Evolutionary conservation across 108 stramenopile genomes (phyloP).

Genomic region (Aurantiochytrium sp.): DNA sequence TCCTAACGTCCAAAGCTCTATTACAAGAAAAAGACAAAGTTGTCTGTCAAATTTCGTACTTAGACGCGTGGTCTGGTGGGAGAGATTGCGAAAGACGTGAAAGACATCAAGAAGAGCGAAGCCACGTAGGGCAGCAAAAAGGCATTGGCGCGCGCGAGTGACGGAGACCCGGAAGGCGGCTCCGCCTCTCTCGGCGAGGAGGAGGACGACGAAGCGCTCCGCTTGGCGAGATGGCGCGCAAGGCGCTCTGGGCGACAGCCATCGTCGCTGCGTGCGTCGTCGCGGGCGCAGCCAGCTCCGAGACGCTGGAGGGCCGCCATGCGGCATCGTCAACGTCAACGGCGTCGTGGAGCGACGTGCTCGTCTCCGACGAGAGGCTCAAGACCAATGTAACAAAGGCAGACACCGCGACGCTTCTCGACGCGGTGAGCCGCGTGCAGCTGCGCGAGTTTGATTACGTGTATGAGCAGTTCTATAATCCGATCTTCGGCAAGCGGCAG

Average conservation of each 20-base stretch:
- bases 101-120: no score
- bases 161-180: no score
- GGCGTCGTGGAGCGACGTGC: background rate
- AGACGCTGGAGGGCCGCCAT: background rate
- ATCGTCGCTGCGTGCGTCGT: background rate
- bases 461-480: slow-evolving; percentile 17
- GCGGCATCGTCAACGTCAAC: background rate
- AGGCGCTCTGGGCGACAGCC: no score
- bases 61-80: no score
- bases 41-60: no score
- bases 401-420: background rate
- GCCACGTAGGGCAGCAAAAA: no score
- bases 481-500: slow-evolving; percentile 9
- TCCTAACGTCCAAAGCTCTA: no score
- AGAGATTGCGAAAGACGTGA: no score
- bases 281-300: background rate
- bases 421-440: background rate
- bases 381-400: background rate
- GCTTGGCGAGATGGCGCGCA: background rate
- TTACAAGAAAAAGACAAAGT: no score
- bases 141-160: no score
- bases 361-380: background rate
- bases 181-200: no score
- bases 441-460: slow-evolving; percentile 9
- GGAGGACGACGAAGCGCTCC: background rate